Percentiles rank a stretch among this genome's conserved stretches.
Conservation (phyloP, 306 rosid genomes). For the Prunus armeniaca region DNA sequence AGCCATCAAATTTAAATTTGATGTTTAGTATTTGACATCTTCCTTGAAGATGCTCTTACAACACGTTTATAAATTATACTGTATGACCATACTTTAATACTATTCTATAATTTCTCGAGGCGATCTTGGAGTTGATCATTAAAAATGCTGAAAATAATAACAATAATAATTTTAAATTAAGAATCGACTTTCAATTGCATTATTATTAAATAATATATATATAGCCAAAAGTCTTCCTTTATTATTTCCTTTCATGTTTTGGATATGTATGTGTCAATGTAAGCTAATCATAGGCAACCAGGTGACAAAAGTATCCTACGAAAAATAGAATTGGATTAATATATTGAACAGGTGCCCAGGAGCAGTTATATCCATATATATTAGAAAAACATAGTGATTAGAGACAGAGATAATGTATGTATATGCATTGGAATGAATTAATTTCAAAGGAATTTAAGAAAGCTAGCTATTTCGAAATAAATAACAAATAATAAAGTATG, state of each 20-base stretch:
- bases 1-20: no score
- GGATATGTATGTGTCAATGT: background rate
- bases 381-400: background rate
- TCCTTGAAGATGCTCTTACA: no score
- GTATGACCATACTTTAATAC: accelerated
- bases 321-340: background rate
- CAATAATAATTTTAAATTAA: no score
- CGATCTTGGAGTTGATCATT: background rate
- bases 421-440: background rate
- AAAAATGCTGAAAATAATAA: background rate
- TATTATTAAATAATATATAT: background rate
- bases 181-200: no score
- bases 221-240: background rate
- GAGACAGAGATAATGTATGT: slow-evolving; percentile 9
- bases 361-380: background rate
- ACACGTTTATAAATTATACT: accelerated
- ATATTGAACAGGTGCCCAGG: background rate
- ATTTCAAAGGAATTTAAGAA: no score
- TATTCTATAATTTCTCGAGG: no score
- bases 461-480: background rate
- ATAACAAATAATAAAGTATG: background rate
- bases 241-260: background rate
- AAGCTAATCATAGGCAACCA: background rate
- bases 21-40: no score
- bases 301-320: background rate